Conservation (phyloP, 495 filamentous ascomycete genomes). For the Penicillium alfredii region DNA sequence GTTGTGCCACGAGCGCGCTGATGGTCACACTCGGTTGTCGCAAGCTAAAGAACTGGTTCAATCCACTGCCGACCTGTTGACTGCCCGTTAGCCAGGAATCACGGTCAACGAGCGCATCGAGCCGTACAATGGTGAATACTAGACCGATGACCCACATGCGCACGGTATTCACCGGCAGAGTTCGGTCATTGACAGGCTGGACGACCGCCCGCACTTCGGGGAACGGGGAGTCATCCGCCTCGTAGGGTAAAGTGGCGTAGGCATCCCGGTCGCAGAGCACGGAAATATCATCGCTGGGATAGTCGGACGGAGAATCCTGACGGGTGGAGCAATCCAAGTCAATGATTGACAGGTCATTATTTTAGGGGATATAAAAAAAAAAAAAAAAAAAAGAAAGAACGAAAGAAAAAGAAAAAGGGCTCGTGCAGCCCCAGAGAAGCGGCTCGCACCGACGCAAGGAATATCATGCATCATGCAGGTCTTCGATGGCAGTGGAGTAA, state of each 20-base stretch:
- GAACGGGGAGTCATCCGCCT: slow-evolving; percentile 63
- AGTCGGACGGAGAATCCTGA: slow-evolving; percentile 8
- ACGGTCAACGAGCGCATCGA: not conserved
- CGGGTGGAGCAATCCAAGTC: no score
- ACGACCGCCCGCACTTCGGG: slow-evolving; percentile 52
- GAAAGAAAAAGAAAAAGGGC: no score
- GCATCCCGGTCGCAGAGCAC: slow-evolving; percentile 37
- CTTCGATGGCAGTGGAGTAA: no score
- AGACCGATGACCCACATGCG: slow-evolving; percentile 70
- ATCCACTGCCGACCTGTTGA: slow-evolving; percentile 52
- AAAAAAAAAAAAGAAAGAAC: no score
- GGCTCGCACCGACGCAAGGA: no score
- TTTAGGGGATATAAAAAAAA: no score
- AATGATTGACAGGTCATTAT: no score
- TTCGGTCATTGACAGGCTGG: slow-evolving; percentile 54
- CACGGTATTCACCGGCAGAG: slow-evolving; percentile 61
- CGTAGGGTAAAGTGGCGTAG: slow-evolving; percentile 33
- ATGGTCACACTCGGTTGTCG: slow-evolving; percentile 54
- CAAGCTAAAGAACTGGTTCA: slow-evolving; percentile 70
- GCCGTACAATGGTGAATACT: slow-evolving; percentile 51
- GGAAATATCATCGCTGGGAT: slow-evolving; percentile 8
- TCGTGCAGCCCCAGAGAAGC: no score
- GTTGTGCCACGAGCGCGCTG: slow-evolving; percentile 61
- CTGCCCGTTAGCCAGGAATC: not conserved
- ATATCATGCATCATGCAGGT: no score